Percentiles rank a stretch among this genome's conserved stretches.
phyloP scores from a whole-genome alignment of 1,284 basidiomycete genomes.

The Termitomyces sp. region DNA sequence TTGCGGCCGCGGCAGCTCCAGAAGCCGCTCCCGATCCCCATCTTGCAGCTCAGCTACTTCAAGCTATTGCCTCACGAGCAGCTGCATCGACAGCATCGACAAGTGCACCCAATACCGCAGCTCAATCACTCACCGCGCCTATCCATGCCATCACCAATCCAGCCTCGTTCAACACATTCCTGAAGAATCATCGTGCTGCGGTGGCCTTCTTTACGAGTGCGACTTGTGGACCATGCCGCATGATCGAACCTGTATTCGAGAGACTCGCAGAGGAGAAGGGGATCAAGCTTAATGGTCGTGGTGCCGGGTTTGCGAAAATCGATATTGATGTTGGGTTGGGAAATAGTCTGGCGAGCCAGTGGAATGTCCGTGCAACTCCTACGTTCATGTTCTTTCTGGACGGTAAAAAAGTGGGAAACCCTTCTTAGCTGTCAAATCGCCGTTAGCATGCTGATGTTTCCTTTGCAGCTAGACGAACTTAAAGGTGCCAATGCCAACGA shows the following conservation, averaged over 20 bases:
- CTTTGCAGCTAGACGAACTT: conserved; percentile 57
- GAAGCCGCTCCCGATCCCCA: conserved; percentile 40
- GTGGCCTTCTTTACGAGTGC: conserved; percentile 43
- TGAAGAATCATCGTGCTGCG: conserved; percentile 41
- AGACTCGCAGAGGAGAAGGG: conserved; percentile 43
- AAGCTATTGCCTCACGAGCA: conserved; percentile 53
- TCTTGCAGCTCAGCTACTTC: conserved; percentile 56
- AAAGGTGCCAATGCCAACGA: conserved; percentile 69
- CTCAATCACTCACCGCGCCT: conserved; percentile 53
- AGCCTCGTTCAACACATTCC: conserved; percentile 37
- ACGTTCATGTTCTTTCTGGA: conserved; percentile 83
- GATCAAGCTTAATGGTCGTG: conserved; percentile 30
- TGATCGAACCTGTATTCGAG: conserved; percentile 45
- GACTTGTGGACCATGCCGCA: conserved; percentile 42
- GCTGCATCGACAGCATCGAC: conserved; percentile 22
- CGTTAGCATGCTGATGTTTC: background rate
- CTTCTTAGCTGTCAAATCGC: background rate
- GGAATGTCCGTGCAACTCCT: conserved; percentile 73
- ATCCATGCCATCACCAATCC: conserved; percentile 49
- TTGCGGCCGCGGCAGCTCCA: conserved; percentile 27
- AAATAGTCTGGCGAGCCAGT: conserved; percentile 54
- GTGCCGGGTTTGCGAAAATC: conserved; percentile 74
- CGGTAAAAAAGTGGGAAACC: conserved; percentile 58
- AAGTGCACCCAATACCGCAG: conserved; percentile 29
- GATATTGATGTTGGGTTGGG: conserved; percentile 71